These are phyloP conservation scores for Pseudomicrostroma phylloplanum DNA, from an alignment of 1,284 basidiomycete species.

Conservation along the genomic window DNA sequence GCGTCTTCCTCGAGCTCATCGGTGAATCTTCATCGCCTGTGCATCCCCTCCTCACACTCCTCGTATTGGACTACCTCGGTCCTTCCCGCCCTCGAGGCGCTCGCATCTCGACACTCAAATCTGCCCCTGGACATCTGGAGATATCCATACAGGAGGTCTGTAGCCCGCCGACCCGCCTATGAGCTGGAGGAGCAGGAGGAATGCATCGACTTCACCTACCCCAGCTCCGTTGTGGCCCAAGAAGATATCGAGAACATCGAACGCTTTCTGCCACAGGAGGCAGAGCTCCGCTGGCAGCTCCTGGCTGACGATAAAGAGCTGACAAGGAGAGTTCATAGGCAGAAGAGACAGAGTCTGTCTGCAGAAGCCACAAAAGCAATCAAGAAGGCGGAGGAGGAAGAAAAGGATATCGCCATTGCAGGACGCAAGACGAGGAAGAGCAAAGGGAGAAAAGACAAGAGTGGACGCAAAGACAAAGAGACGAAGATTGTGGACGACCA, in stretches of 20 bases:
- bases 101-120: not conserved
- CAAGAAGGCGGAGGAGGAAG: not conserved
- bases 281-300: not conserved
- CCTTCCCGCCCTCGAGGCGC: not conserved
- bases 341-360: not conserved
- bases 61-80: not conserved
- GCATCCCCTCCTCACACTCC: conserved; percentile 2
- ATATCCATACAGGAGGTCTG: not conserved
- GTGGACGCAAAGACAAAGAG: not conserved
- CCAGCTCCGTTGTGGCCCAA: not conserved
- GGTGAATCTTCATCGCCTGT: not conserved
- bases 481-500: conserved; percentile 1
- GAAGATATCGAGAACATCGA: not conserved
- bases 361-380: not conserved
- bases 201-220: conserved; percentile 3
- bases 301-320: not conserved
- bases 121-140: not conserved
- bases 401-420: not conserved
- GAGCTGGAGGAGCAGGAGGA: not conserved
- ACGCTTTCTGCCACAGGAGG: not conserved
- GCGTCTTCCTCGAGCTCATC: not conserved
- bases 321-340: not conserved
- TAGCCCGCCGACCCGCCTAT: not conserved
- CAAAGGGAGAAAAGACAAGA: not conserved
- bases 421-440: not conserved